Evolutionary conservation across 2,329 filamentous ascomycete genomes (phyloP), one percentile per base, ranked within the genome.

Genomic region (Nemania sp.): DNA sequence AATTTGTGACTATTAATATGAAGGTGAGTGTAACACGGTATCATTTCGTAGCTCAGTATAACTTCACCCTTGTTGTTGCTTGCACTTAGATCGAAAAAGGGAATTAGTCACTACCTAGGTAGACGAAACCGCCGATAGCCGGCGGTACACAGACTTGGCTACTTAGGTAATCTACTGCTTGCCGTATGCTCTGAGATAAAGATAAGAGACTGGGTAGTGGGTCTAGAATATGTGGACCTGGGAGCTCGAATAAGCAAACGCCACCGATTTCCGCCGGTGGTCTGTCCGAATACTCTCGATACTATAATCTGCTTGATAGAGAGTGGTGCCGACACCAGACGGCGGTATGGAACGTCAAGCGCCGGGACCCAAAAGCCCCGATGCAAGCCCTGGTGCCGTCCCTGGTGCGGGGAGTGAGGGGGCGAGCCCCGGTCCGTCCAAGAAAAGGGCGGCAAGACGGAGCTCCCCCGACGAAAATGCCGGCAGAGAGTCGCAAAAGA

Each of bases 211-310:
- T n/a, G n/a, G n/a, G n/a, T 43, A 7, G 6, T 62, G 60, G 51
- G 35, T 5, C 8, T n/a, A 41, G 26, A 7, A 38, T n/a, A 29
- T 29, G 29, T 57, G 52, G 60, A 52, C 20, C 43, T 51, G 22
- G 22, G 24, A 32, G 10, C 41, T 45, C 4, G 13, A 47, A 20
- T 24, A 29, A 58, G 6, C 35, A 64, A 55, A 18, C 7, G 11
- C 72, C 73, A 68, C 56, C 73, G 73, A 72, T 74, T 66, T 72
- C 73, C 73, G 73, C 56, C 72, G 73, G 72, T 20, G 10, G 54
- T 45, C 38, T 20, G 24, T 47, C n/a, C 22, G 18, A 8, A 59
- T 45, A 35, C 18, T 24, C 32, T 64, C 55, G 38, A 32, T n/a
- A n/a, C n/a, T n/a, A n/a, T n/a, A 18, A n/a, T 20, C 47, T 13